Evolutionary conservation across 1,139 yeast genomes (phyloP), one percentile per base, ranked within the genome.

Genomic region (Diutina scorzettiae): DNA sequence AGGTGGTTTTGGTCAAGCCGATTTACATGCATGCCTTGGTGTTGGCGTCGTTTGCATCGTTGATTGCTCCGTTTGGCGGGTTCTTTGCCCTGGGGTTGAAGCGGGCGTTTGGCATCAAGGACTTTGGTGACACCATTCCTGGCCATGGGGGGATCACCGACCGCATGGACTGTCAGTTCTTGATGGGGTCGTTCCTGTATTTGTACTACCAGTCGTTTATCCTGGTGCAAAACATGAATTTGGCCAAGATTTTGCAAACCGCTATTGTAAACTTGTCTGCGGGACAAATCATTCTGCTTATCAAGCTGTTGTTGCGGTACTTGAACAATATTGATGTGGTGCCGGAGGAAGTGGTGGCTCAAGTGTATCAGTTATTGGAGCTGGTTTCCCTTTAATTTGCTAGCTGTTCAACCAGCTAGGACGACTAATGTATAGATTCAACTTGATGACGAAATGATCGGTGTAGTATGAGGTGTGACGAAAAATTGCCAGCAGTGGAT

Each of bases 121-220:
- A 85, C 59, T 85, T 85, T 55, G 95, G 95, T 47, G 89, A 84
- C 56, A 83, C 95, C 17, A 85, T 85, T 49, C 95, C 95, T 9
- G 99, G 99, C 31, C 99, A 91, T 57, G 99, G 99, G 47, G 99
- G 99, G 50, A 79, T 91, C 50, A 89, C 96, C 27, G 99, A 91
- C 60, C 76, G 99, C 63, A 81, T 91, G 69, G 99, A 91, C 64
- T 91, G 99, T 63, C 98, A 91, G 63, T 91, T 91, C 58, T 69
- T 91, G 51, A 91, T 91, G 97, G 99, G 98, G 9, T 86, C 95
- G 36, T 91, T 91, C 58, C 76, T 93, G 39, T 89, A 87, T 58
- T 71, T 91, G 50, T 91, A 91, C 66, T 89, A 81, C 59, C 96
- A 89, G 61, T 84, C 96, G 2, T 91, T 91, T 59, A 75, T 91